A percentile compares a stretch with the other conserved stretches of the same genome.
Conservation (phyloP, 176 grass and related monocot genomes). For the Carex littledalei region DNA sequence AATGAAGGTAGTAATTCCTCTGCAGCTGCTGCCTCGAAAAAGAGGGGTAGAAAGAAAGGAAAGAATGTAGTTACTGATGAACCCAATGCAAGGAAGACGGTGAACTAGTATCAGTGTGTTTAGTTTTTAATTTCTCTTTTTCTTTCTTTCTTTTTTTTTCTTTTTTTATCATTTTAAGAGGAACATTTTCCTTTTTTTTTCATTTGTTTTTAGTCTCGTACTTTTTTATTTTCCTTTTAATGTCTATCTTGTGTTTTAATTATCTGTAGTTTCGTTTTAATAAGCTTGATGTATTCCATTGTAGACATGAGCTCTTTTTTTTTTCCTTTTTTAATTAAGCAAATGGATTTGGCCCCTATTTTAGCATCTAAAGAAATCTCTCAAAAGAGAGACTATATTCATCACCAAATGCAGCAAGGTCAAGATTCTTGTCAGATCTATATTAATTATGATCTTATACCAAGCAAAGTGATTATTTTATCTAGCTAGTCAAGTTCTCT, state of each 20-base stretch:
- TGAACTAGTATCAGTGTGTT: not conserved
- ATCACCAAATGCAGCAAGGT: not conserved
- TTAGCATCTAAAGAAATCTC: too few relatives aligned
- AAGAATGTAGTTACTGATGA: not conserved
- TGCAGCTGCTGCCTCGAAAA: not conserved
- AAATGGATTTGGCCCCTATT: not conserved
- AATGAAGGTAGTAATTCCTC: not conserved
- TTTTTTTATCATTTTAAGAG: not conserved
- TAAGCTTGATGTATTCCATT: not conserved
- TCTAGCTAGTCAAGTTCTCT: not conserved
- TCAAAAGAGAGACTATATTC: not conserved
- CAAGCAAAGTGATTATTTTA: too few relatives aligned
- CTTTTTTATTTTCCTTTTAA: not conserved
- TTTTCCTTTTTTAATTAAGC: not conserved
- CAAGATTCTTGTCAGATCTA: not conserved
- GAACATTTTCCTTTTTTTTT: not conserved
- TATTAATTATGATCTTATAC: not conserved
- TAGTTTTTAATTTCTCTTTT: not conserved
- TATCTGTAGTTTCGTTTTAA: not conserved
- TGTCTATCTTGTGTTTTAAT: not conserved
- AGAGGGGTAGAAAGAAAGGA: constrained; percentile 10
- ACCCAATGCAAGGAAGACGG: not conserved
- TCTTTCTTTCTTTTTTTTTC: not conserved
- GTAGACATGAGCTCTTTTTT: not conserved
- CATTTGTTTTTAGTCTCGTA: not conserved